Conservation (phyloP, 2,329 filamentous ascomycete genomes). For the Zelopaecilomyces penicillatus region DNA sequence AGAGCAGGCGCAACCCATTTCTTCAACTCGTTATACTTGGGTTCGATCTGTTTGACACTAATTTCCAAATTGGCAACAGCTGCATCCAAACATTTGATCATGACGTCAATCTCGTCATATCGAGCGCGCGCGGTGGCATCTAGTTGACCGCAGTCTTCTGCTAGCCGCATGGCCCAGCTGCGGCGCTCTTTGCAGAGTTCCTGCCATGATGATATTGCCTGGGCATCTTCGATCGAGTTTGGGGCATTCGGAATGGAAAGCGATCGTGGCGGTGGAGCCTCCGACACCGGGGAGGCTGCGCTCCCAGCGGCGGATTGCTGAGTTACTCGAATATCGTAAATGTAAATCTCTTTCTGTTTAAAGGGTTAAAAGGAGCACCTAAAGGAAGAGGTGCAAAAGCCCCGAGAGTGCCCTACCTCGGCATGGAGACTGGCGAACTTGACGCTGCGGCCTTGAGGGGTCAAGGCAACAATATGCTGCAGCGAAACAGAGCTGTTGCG, state of each 20-base stretch:
- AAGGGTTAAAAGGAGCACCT: conserved; percentile 1
- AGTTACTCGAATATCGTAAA: conserved; percentile 78
- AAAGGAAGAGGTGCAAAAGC: neutral
- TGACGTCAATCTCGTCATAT: conserved; percentile 65
- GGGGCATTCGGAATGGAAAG: conserved; percentile 60
- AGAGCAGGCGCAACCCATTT: conserved; percentile 62
- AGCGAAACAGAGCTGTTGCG: conserved; percentile 64
- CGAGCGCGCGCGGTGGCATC: conserved; percentile 54
- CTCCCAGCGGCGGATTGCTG: conserved; percentile 43
- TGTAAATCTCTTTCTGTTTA: conserved; percentile 71
- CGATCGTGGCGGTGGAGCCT: conserved; percentile 43
- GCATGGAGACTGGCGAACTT: conserved; percentile 71
- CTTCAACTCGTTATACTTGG: conserved; percentile 62
- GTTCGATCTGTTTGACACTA: conserved; percentile 62
- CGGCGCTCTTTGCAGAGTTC: conserved; percentile 73
- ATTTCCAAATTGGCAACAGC: conserved; percentile 78
- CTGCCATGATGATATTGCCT: conserved; percentile 80
- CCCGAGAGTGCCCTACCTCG: conserved; percentile 51
- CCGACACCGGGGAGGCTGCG: conserved; percentile 35
- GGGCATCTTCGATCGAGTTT: conserved; percentile 73
- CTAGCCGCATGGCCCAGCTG: conserved; percentile 66
- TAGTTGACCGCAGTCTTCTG: conserved; percentile 61
- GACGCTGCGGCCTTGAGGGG: conserved; percentile 72
- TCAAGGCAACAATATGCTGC: conserved; percentile 80
- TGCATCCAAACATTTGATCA: conserved; percentile 71